These are phyloP conservation scores for Colletotrichum euphorbiae DNA, from an alignment of 2,329 filamentous ascomycete species.

Conservation along the genomic window DNA sequence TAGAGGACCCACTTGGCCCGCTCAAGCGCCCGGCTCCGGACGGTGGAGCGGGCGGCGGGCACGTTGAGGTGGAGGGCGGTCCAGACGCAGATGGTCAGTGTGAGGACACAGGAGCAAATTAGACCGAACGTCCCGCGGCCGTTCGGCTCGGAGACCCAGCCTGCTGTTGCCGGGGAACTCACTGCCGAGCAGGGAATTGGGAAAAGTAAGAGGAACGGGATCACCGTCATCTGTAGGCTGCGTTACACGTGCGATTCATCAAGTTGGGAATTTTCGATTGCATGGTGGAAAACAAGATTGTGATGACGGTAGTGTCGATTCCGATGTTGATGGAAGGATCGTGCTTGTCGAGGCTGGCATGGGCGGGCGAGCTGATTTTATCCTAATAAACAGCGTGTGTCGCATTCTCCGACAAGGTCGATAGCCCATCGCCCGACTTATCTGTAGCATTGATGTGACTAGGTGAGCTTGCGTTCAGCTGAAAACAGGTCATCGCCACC, in stretches of 20 bases:
- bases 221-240: not conserved
- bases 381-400: not conserved
- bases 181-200: not conserved
- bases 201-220: not conserved
- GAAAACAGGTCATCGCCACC: slow-evolving; percentile 29
- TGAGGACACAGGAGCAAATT: slow-evolving; percentile 48
- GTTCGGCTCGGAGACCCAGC: slow-evolving; percentile 41
- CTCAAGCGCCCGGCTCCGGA: slow-evolving; percentile 34
- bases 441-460: not conserved
- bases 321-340: too few species aligned
- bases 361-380: not conserved
- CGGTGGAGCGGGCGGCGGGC: slow-evolving; percentile 37
- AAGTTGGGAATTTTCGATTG: not conserved
- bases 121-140: slow-evolving; percentile 48
- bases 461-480: slow-evolving; percentile 24
- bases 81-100: slow-evolving; percentile 50
- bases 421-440: too few species aligned
- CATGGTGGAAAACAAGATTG: not conserved
- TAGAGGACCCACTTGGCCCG: slow-evolving; percentile 45
- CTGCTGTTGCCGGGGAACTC: not conserved
- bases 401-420: too few species aligned
- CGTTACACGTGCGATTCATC: not conserved
- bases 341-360: too few species aligned
- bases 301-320: too few species aligned
- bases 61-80: slow-evolving; percentile 51